Conservation (phyloP, 345 rosid genomes). For the Melaleuca alternifolia region DNA sequence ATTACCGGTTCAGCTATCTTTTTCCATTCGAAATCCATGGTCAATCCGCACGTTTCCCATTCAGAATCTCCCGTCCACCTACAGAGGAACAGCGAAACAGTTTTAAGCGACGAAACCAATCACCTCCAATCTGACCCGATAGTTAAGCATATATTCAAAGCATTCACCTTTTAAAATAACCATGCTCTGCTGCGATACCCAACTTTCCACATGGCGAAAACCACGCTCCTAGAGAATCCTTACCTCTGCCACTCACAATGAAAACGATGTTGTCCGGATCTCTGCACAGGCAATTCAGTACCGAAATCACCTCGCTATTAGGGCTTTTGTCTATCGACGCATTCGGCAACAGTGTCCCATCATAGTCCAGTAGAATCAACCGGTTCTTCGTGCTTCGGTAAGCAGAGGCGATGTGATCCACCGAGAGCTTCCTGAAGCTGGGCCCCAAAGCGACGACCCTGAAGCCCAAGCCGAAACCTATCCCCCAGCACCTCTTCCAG, state of each 20-base stretch:
- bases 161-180: conserved; percentile 60
- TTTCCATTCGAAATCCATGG: conserved; percentile 49
- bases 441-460: conserved; percentile 66
- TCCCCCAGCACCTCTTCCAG: conserved; percentile 61
- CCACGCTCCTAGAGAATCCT: conserved; percentile 63
- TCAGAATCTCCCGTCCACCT: conserved; percentile 50
- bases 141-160: background rate
- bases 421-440: conserved; percentile 46
- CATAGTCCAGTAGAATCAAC: conserved; percentile 73
- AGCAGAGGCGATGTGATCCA: conserved; percentile 40
- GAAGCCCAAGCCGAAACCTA: conserved; percentile 65
- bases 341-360: conserved; percentile 67
- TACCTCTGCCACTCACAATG: conserved; percentile 79
- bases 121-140: background rate
- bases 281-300: conserved; percentile 50
- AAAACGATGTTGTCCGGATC: conserved; percentile 69
- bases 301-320: conserved; percentile 31
- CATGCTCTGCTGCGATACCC: conserved; percentile 87
- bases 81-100: background rate
- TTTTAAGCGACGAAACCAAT: background rate
- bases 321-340: conserved; percentile 46
- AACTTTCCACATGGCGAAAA: conserved; percentile 49
- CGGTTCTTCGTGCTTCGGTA: conserved; percentile 43
- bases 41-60: conserved; percentile 43
- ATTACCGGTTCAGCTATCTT: conserved; percentile 66